phyloP scores from a whole-genome alignment of 306 rosid species.

The Glycine latifolia region DNA sequence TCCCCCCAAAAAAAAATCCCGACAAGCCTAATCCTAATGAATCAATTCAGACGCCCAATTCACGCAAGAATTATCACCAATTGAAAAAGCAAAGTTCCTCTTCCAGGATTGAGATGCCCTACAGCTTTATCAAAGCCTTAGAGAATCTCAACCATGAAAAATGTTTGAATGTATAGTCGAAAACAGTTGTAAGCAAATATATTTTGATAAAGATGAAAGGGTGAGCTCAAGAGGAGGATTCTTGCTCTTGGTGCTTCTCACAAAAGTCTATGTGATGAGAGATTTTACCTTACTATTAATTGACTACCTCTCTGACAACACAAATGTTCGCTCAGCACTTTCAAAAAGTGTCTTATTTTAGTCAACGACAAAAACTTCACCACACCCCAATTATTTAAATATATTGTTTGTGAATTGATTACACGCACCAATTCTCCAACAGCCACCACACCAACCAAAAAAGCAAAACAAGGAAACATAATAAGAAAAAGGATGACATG shows the following conservation, averaged over 20 bases:
- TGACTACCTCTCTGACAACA: conserved; percentile 9
- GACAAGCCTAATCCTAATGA: background rate
- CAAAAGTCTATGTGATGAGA: background rate
- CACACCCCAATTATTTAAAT: conserved; percentile 24
- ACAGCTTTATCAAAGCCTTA: background rate
- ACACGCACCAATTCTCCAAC: conserved; percentile 31
- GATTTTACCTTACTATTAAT: background rate
- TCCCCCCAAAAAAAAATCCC: background rate
- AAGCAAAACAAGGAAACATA: background rate
- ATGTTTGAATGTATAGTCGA: background rate
- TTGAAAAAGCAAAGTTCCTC: conserved; percentile 13
- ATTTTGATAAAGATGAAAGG: conserved; percentile 8
- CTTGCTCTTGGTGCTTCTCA: background rate
- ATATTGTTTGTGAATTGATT: conserved; percentile 12
- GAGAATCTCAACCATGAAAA: conserved; percentile 16
- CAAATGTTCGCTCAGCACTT: conserved; percentile 17
- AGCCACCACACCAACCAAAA: conserved; percentile 38
- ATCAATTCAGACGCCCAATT: background rate
- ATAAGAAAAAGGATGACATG: background rate
- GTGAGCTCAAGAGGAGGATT: background rate
- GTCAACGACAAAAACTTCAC: conserved; percentile 20
- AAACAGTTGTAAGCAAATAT: background rate
- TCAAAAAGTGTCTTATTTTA: conserved; percentile 18
- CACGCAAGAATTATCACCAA: background rate
- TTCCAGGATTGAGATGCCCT: background rate